Evolutionary conservation across 345 rosid genomes (phyloP), one percentile per base, ranked within the genome.

Genomic region (Salix viminalis): DNA sequence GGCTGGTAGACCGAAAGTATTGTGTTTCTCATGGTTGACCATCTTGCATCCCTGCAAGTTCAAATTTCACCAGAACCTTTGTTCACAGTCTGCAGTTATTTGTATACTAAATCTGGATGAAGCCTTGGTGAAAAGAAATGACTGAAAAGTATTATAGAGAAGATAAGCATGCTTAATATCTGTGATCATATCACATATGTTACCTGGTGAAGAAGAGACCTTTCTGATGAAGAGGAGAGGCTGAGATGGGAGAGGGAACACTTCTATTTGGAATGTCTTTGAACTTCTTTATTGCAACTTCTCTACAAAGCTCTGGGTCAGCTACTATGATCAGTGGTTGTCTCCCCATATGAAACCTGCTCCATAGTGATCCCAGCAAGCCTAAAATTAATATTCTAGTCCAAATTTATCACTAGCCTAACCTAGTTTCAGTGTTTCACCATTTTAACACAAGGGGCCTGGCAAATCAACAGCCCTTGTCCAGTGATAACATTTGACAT

Each of bases 301-400:
- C 94, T 87, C 82, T 90, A 76, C 94, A 95, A 8, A 95, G 90
- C 82, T 90, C 96, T 71, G 97, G 82, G 73, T 90, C 96, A 56
- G 97, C 97, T 26, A 93, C 74, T 12, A 95, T 90, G 76, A 95
- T 87, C 70, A 95, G 80, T 42, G 99, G 97, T 62, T 95, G 99
- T 66, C 99, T 91, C 24, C 97, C 99, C 99, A 95, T 90, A 78
- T 95, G 99, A 86, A 95, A 95, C 89, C 99, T 95, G 88, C 54
- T 26, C 50, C 77, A 80, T 10, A 50, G 23, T 30, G 61, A 74
- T 16, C 48, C 30, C 14, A 65, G 62, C 19, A 18, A 18, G 24
- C 75, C 19, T 26, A 60, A 9, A 64, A 52, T 52, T 50, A 16
- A 50, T 16, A 16, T 16, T 50, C 56, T 15, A 50, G 6, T 44